These are phyloP conservation scores for Crithidia mellificae DNA, from an alignment of 208 protist genomes.

Conservation along the genomic window DNA sequence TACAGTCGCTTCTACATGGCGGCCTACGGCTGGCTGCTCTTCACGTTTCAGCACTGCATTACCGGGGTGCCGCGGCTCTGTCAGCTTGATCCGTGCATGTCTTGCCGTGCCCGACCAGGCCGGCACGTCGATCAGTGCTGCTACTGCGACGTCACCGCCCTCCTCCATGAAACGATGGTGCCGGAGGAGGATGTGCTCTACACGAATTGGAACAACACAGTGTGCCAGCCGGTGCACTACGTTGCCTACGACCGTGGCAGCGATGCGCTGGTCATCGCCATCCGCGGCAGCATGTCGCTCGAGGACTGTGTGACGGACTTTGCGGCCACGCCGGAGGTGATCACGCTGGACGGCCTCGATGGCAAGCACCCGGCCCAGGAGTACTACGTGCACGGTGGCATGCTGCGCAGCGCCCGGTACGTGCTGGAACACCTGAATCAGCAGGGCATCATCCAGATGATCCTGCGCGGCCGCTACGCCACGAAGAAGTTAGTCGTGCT, in stretches of 20 bases:
- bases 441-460: slow-evolving; percentile 56
- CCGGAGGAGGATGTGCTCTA: slow-evolving; percentile 71
- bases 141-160: slow-evolving; percentile 70
- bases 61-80: slow-evolving; percentile 58
- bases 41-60: slow-evolving; percentile 67
- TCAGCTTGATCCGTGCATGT: slow-evolving; percentile 72
- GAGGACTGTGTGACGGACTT: slow-evolving; percentile 86
- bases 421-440: slow-evolving; percentile 56
- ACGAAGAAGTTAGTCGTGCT: slow-evolving; percentile 61
- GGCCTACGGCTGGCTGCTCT: slow-evolving; percentile 77
- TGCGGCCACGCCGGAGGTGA: slow-evolving; percentile 42
- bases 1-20: slow-evolving; percentile 82
- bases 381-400: slow-evolving; percentile 85
- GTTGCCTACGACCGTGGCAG: slow-evolving; percentile 59
- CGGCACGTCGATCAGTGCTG: slow-evolving; percentile 50
- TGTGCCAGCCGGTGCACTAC: slow-evolving; percentile 83
- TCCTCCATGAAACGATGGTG: slow-evolving; percentile 55
- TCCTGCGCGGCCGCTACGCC: slow-evolving; percentile 46
- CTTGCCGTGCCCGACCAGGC: slow-evolving; percentile 48
- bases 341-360: slow-evolving; percentile 39
- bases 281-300: slow-evolving; percentile 89
- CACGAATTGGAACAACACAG: slow-evolving; percentile 65
- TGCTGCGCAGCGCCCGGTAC: slow-evolving; percentile 63
- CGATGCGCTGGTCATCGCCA: slow-evolving; percentile 70
- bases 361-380: slow-evolving; percentile 31